phyloP scores from a whole-genome alignment of 2,329 filamentous ascomycete species.

The Cercospora zeae-maydis region DNA sequence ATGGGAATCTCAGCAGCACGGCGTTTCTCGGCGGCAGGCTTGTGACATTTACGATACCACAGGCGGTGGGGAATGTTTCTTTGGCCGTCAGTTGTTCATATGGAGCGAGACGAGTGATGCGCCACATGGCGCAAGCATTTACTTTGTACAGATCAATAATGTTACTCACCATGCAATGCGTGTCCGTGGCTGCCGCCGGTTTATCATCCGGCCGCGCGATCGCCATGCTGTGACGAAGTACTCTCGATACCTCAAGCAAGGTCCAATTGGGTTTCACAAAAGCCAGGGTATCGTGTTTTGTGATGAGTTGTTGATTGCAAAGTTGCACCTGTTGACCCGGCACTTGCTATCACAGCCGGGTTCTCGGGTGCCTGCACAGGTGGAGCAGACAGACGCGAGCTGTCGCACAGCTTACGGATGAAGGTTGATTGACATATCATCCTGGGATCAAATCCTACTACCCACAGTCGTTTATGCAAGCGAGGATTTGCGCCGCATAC shows the following conservation, averaged over 20 bases:
- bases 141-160: slow-evolving; percentile 4
- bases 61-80: neutral
- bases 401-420: slow-evolving; percentile 2
- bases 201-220: too few species aligned
- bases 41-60: slow-evolving; percentile 6
- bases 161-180: neutral
- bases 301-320: neutral
- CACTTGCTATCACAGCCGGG: neutral
- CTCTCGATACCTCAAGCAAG: neutral
- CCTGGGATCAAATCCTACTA: neutral
- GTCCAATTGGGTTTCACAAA: neutral
- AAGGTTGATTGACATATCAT: neutral
- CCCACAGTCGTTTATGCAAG: neutral
- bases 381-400: neutral
- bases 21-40: neutral
- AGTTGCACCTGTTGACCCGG: neutral
- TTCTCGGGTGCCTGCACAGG: neutral
- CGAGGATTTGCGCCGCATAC: neutral
- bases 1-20: neutral
- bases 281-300: neutral
- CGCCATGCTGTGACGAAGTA: neutral
- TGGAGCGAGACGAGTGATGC: neutral
- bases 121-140: neutral
- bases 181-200: neutral
- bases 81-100: neutral